These are phyloP conservation scores for Rhodomyrtus tomentosa DNA, from an alignment of 345 rosid genomes.

Conservation along the genomic window DNA sequence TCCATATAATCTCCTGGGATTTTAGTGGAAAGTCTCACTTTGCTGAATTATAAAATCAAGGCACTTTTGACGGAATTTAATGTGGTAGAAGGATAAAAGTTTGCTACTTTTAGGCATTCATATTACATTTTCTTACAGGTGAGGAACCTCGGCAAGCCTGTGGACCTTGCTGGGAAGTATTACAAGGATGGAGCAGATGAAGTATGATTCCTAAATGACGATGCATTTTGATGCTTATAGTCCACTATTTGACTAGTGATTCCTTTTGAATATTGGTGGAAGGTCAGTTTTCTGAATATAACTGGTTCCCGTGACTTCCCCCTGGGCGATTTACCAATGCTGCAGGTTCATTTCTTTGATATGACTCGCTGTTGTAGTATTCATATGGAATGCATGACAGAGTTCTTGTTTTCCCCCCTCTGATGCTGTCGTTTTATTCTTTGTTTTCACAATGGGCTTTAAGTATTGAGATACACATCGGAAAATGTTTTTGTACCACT, in stretches of 20 bases:
- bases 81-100: not conserved
- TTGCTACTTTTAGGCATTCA: not conserved
- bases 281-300: constrained; percentile 90
- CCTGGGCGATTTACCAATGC: constrained; percentile 92
- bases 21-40: not conserved
- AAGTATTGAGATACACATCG: constrained; percentile 87
- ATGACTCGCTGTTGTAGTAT: not conserved
- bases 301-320: constrained; percentile 95
- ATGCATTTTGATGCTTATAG: not conserved
- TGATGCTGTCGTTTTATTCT: not conserved
- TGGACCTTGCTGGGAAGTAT: constrained; percentile 83
- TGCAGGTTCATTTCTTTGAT: constrained; percentile 46
- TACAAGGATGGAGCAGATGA: constrained; percentile 95
- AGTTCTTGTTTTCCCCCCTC: not conserved
- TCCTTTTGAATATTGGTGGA: constrained; percentile 6
- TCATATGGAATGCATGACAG: not conserved
- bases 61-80: not conserved
- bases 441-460: not conserved
- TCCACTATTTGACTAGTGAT: not conserved
- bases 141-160: constrained; percentile 97
- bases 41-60: not conserved
- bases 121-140: constrained; percentile 29
- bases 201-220: constrained; percentile 26
- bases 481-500: constrained; percentile 97
- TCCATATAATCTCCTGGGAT: not conserved